Conservation (phyloP, 2,329 filamentous ascomycete species). For the Alternaria tenuissima region DNA sequence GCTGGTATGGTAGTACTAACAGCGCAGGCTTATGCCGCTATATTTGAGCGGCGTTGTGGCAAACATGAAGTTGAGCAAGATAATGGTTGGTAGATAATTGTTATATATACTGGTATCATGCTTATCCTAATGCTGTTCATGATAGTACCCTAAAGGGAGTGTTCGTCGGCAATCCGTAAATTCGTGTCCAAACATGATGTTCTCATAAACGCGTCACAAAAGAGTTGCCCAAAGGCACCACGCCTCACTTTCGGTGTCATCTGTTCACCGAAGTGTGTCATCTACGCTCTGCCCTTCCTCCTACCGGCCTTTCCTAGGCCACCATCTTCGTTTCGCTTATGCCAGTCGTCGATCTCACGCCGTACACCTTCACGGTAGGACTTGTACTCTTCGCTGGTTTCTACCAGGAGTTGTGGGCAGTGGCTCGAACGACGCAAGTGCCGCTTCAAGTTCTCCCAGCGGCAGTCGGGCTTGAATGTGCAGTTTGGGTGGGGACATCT, state of each 20-base stretch:
- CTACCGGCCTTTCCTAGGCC: slow-evolving; percentile 27
- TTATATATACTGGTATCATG: neutral
- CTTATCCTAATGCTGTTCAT: neutral
- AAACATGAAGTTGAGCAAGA: neutral
- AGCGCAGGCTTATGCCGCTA: no score
- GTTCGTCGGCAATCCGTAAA: neutral
- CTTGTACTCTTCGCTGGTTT: slow-evolving; percentile 44
- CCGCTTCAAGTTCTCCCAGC: slow-evolving; percentile 52
- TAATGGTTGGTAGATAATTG: neutral
- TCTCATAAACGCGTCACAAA: neutral
- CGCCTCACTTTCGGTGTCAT: neutral
- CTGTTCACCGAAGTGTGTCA: neutral
- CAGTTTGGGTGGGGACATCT: slow-evolving; percentile 48
- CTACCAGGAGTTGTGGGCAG: slow-evolving; percentile 46
- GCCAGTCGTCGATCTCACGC: slow-evolving; percentile 47
- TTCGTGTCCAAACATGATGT: neutral
- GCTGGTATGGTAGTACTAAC: neutral
- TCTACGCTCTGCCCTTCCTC: slow-evolving; percentile 26
- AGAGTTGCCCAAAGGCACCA: neutral
- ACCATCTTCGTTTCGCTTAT: slow-evolving; percentile 39
- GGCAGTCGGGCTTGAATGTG: slow-evolving; percentile 50
- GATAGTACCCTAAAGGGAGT: neutral
- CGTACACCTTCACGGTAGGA: slow-evolving; percentile 44
- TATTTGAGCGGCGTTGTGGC: no score
- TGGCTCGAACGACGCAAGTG: slow-evolving; percentile 49